Base-by-base conservation (phyloP, 305 asterid genomes). In the Andrographis paniculata region DNA sequence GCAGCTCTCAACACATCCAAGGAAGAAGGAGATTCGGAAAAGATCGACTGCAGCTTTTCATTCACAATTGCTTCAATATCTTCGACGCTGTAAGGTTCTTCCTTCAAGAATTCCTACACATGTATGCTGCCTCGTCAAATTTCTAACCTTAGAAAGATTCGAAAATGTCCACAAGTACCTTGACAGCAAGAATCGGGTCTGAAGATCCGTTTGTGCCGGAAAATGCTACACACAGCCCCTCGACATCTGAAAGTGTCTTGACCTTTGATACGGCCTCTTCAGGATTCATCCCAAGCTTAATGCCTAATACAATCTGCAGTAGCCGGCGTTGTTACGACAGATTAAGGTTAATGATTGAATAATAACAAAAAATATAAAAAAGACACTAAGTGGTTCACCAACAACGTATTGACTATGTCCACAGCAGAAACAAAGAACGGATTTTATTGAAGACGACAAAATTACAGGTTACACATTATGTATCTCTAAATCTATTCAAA, bases 231-330 rank as follows among this genome's bases (percentile, higher is more conserved):
- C 94, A 91, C 42, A 83, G 48, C 17, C 80, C 89, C 63, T 86
- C 96, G 42, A 86, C 94, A 52, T 91, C 98, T 8, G 95, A 91
- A 30, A 91, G 94, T 17, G 94, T 86, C 69, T 80, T 86, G 56
- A 73, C 82, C 27, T 66, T 67, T 21, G 76, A 31, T 46, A 76
- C 60, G 5, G 95, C 96, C 59, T 89, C 86, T 50, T 75, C 67
- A 12, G 84, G 65, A 39, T 74, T 79, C 89, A 77, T 68, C 42
- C 95, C 94, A 48, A 82, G 82, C 68, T 80, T 86, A 63, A 80
- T 64, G 40, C 78, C 94, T 48, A 82, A 72, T 21, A 86, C 68
- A 62, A 86, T 80, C 97, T 91, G 77, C 67, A 67, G 18, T 38
- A 5, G 43, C 54, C 45, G n/a, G n/a, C n/a, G n/a, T n/a, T n/a